phyloP scores from a whole-genome alignment of 371 early-diverging fungal genomes.

The Lichtheimia corymbifera region DNA sequence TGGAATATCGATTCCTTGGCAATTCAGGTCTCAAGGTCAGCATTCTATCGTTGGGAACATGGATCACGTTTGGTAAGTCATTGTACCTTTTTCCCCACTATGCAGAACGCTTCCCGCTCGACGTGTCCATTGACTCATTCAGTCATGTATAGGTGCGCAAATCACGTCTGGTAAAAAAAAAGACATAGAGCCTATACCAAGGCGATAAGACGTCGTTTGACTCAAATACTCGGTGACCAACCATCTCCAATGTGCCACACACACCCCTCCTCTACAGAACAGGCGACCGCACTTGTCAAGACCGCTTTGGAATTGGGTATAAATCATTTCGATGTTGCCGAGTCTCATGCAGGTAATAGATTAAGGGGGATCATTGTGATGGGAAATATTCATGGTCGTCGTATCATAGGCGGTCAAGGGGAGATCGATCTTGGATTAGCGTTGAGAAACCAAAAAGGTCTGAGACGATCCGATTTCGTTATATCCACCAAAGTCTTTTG shows the following conservation, averaged over 20 bases:
- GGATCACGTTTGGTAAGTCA: slow-evolving; percentile 68
- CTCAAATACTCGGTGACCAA: too few relatives aligned
- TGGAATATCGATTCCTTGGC: slow-evolving; percentile 86
- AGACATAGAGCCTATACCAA: background rate
- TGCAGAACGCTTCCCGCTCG: too few relatives aligned
- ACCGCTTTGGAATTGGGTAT: slow-evolving; percentile 77
- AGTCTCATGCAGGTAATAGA: slow-evolving; percentile 61
- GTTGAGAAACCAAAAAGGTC: slow-evolving; percentile 62
- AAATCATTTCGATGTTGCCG: slow-evolving; percentile 86
- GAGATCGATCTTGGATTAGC: slow-evolving; percentile 82
- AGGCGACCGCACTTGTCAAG: slow-evolving; percentile 68
- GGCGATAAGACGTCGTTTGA: background rate
- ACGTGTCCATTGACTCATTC: too few relatives aligned
- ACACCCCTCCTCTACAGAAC: slow-evolving; percentile 39
- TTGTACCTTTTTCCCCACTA: too few relatives aligned
- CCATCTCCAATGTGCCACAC: background rate
- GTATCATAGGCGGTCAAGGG: slow-evolving; percentile 60
- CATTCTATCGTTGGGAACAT: slow-evolving; percentile 40
- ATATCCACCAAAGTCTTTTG: slow-evolving; percentile 86
- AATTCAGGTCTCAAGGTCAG: slow-evolving; percentile 79
- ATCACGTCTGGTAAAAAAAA: slow-evolving; percentile 46
- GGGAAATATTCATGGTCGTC: background rate
- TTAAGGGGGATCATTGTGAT: background rate
- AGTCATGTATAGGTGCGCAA: slow-evolving; percentile 47
- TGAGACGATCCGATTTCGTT: slow-evolving; percentile 75